Evolutionary conservation across 257 asterid species (phyloP).

Genomic region (Henckelia pumila): DNA sequence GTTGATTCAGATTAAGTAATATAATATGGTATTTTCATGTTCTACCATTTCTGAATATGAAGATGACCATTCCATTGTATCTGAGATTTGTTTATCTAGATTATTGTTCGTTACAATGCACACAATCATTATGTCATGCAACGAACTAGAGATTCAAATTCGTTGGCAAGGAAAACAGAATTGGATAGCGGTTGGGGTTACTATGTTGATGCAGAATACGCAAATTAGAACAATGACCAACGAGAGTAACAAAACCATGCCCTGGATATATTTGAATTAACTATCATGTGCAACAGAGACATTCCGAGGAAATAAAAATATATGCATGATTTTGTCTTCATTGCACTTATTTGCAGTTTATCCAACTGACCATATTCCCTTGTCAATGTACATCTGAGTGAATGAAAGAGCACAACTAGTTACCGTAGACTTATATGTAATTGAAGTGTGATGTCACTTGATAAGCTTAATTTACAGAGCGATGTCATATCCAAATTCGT

Average conservation of each 20-base stretch:
- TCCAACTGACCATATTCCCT: not conserved
- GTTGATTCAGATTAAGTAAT: no score
- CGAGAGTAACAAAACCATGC: not conserved
- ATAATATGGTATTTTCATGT: not conserved
- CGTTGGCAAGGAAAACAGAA: not conserved
- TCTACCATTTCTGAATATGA: not conserved
- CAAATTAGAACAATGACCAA: not conserved
- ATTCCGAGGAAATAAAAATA: not conserved
- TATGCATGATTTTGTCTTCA: not conserved
- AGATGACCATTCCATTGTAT: not conserved
- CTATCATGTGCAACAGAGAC: not conserved
- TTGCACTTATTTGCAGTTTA: not conserved
- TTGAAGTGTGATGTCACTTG: slow-evolving; percentile 11
- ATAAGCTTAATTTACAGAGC: slow-evolving; percentile 29
- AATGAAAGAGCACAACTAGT: slow-evolving; percentile 11
- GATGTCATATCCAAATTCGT: slow-evolving; percentile 50
- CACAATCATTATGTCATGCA: not conserved
- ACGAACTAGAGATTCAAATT: not conserved
- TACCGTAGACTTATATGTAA: slow-evolving; percentile 14
- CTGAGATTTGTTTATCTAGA: not conserved
- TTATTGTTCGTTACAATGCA: not conserved
- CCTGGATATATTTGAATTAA: not conserved
- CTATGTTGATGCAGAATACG: not conserved
- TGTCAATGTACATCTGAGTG: not conserved
- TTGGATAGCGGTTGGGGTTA: not conserved